phyloP scores from a whole-genome alignment of 2,329 filamentous ascomycete species.

The Nemania abortiva region DNA sequence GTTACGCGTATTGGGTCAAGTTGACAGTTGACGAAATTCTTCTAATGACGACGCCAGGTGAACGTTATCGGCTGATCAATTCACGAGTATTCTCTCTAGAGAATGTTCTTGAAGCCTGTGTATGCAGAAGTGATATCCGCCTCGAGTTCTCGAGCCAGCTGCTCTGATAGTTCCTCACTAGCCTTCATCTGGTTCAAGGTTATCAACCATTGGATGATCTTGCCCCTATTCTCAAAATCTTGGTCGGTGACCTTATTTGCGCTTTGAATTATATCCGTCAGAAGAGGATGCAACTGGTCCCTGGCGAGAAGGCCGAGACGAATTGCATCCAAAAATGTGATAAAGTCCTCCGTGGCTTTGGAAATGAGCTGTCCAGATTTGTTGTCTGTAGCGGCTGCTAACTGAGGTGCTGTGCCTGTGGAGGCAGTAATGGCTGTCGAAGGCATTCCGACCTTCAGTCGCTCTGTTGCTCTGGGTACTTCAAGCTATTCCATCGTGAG shows the following conservation, averaged over 20 bases:
- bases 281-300: slow-evolving; percentile 92
- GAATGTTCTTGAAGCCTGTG: slow-evolving; percentile 87
- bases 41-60: neutral
- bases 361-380: slow-evolving; percentile 78
- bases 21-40: neutral
- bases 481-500: slow-evolving; percentile 74
- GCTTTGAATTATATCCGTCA: slow-evolving; percentile 95
- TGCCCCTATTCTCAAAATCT: slow-evolving; percentile 94
- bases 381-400: slow-evolving; percentile 57
- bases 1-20: neutral
- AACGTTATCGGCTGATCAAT: neutral
- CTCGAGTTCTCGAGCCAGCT: slow-evolving; percentile 88
- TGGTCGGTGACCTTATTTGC: slow-evolving; percentile 97
- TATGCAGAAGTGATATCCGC: slow-evolving; percentile 96
- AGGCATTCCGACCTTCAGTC: slow-evolving; percentile 91
- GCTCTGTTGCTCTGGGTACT: slow-evolving; percentile 92
- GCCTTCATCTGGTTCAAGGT: slow-evolving; percentile 98
- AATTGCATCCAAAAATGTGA: slow-evolving; percentile 95
- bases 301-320: slow-evolving; percentile 93
- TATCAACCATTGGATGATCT: slow-evolving; percentile 99
- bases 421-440: slow-evolving; percentile 78
- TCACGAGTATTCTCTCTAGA: slow-evolving; percentile 52
- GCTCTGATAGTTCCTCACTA: slow-evolving; percentile 87
- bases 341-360: slow-evolving; percentile 96
- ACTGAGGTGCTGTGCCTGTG: slow-evolving; percentile 58